phyloP scores from a whole-genome alignment of 352 stramenopile species.

The Peronosclerospora sorghi region DNA sequence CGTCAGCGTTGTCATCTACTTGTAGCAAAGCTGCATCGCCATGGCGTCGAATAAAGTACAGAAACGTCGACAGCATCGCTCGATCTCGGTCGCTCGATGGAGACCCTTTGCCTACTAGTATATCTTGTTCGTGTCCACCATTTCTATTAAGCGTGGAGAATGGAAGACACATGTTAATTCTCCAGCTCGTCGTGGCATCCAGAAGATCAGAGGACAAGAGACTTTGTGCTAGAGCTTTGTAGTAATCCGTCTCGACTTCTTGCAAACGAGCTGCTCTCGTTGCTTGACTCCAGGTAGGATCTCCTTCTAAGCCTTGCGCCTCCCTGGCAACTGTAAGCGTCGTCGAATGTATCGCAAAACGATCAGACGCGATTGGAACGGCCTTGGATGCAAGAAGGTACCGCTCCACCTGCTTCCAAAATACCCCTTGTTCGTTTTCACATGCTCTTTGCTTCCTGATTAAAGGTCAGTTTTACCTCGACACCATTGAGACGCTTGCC shows the following conservation, averaged over 20 bases:
- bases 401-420: slow-evolving; percentile 67
- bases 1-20: slow-evolving; percentile 34
- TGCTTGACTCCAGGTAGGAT: slow-evolving; percentile 52
- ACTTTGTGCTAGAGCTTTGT: slow-evolving; percentile 53
- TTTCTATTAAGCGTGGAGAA: slow-evolving; percentile 68
- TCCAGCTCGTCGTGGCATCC: slow-evolving; percentile 49
- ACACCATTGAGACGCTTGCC: no score
- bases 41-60: slow-evolving; percentile 60
- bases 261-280: slow-evolving; percentile 69
- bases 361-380: slow-evolving; percentile 52
- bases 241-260: slow-evolving; percentile 71
- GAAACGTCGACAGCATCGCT: slow-evolving; percentile 72
- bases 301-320: slow-evolving; percentile 22
- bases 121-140: no score
- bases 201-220: slow-evolving; percentile 86
- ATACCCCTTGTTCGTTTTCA: slow-evolving; percentile 77
- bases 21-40: slow-evolving; percentile 54
- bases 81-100: no score
- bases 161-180: slow-evolving; percentile 74
- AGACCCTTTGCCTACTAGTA: no score
- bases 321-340: slow-evolving; percentile 49
- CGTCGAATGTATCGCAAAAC: slow-evolving; percentile 51
- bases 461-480: no score
- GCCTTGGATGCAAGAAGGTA: slow-evolving; percentile 38
- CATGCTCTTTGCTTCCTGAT: no score